Evolutionary conservation across 345 rosid species (phyloP).

Genomic region (Conringia planisiliqua): DNA sequence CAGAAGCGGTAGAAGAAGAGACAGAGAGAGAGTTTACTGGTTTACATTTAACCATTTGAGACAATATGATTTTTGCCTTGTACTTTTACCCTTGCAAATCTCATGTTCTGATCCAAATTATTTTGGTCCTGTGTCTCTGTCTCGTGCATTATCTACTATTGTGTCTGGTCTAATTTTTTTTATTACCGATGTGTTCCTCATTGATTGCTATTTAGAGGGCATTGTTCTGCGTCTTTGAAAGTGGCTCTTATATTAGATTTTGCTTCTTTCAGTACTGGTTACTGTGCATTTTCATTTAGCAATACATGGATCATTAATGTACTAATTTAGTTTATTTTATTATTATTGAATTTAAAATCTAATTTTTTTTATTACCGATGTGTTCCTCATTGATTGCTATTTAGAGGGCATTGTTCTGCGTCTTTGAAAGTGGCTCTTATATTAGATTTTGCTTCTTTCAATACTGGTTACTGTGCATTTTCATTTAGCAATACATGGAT

Average conservation of each 20-base stretch:
- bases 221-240: not conserved
- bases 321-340: not conserved
- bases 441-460: not conserved
- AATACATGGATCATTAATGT: not conserved
- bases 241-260: not conserved
- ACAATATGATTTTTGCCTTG: not conserved
- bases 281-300: not conserved
- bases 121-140: not conserved
- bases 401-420: not conserved
- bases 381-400: not conserved
- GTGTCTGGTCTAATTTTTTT: not conserved
- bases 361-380: not conserved
- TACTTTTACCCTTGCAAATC: not conserved
- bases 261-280: not conserved
- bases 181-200: not conserved
- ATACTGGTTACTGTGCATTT: not conserved
- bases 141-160: not conserved
- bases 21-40: not conserved
- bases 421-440: not conserved
- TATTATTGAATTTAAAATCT: no score
- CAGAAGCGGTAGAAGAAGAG: slow-evolving; percentile 38
- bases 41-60: slow-evolving; percentile 2
- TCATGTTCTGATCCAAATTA: not conserved
- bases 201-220: not conserved
- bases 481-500: not conserved